Base-by-base conservation (phyloP, 176 grass and related monocot genomes). In the Tuctoria greenei region DNA sequence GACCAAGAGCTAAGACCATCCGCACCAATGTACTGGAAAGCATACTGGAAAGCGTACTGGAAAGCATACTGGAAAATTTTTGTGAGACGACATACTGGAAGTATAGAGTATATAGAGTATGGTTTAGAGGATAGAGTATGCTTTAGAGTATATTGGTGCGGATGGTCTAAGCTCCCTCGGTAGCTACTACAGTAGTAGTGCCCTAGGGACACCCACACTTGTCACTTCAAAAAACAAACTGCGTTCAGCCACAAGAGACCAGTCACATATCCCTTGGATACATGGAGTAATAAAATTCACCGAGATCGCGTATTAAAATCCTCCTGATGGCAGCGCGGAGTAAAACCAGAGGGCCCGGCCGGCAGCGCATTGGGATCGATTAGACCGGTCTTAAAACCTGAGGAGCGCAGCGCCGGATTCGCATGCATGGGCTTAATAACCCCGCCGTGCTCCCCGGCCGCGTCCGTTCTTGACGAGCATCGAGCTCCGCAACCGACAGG, bases 401-500 rank as follows among this genome's bases (percentile, higher is more conserved):
- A 74, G 21, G 61, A 83, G 37, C 35, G 50, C 50, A 41, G 35
- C 4, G 16, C 40, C 37, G 39, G 70, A 77, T 50, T 54, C 44
- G 36, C 21, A 52, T 52, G 64, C 62, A 77, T 62, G 73, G 56
- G 67, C 66, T 16, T 12, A 10, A 10, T 12, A 10, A 10, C 40
- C 52, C 71, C 86, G 66, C 54, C 74, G 37, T 79, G 80, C 64
- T 74, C 54, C 68, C 74, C 63, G 62, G 67, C 73, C 51, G 73
- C 61, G 31, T 31, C 31, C 31, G 31, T 31, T 3, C 31, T 31
- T 31, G 73, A 86, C 78, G 36, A 74, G 15, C 86, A 88, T 88
- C 81, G 86, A 88, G 81, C 81, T 84, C 86, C 86, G 64, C 81
- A 16, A 40, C 46, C 75, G 81, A 88, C 75, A 83, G 38, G 38